Evolutionary conservation across 495 filamentous ascomycete genomes (phyloP).

Genomic region (Neurospora africana): DNA sequence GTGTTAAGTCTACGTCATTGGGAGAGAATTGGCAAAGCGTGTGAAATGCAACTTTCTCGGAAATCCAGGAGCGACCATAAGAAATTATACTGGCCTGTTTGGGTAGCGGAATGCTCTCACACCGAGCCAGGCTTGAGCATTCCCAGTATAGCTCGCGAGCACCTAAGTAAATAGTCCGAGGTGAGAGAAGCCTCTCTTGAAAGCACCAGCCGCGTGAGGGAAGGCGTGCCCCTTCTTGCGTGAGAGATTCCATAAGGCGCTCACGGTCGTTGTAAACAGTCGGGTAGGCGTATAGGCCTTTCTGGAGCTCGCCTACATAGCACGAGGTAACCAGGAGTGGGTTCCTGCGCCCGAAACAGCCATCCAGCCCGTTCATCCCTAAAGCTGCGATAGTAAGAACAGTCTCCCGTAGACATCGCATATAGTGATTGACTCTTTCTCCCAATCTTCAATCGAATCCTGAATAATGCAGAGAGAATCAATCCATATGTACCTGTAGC

Average conservation of each 20-base stretch:
- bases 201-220: not conserved
- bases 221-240: not conserved
- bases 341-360: accelerated
- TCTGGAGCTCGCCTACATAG: not conserved
- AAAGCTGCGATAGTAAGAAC: not conserved
- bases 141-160: not conserved
- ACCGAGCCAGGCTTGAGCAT: not conserved
- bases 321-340: not conserved
- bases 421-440: not conserved
- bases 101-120: not conserved
- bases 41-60: not conserved
- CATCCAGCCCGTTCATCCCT: not conserved
- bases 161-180: not conserved
- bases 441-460: not conserved
- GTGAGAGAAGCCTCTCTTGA: not conserved
- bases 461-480: too few relatives aligned
- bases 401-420: not conserved
- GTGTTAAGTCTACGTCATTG: not conserved
- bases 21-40: not conserved
- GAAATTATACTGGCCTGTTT: too few relatives aligned
- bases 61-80: not conserved
- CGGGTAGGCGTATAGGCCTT: not conserved
- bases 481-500: not conserved
- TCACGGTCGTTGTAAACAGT: not conserved
- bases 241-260: not conserved